Evolutionary conservation across 345 rosid genomes (phyloP).

Genomic region (Brassica juncea): DNA sequence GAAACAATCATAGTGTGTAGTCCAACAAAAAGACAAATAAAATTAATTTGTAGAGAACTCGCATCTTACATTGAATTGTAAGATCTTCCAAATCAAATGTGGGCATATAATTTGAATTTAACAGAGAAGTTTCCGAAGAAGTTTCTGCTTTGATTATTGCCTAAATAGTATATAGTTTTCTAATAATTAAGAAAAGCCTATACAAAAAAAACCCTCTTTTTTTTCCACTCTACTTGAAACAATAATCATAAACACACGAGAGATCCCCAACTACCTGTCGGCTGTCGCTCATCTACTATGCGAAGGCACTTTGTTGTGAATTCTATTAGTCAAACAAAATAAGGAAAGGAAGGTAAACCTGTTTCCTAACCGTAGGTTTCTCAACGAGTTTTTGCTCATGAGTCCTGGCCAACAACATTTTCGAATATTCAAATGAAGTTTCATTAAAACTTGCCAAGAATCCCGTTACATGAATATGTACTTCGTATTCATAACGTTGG

Average conservation of each 20-base stretch:
- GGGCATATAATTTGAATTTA: slow-evolving; percentile 22
- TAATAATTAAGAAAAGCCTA: neutral
- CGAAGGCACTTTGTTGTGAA: neutral
- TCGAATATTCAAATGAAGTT: slow-evolving; percentile 5
- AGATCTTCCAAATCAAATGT: slow-evolving; percentile 27
- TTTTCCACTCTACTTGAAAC: neutral
- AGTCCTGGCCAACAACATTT: neutral
- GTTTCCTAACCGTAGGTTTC: neutral
- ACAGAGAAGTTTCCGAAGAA: slow-evolving; percentile 32
- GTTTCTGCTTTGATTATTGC: slow-evolving; percentile 16
- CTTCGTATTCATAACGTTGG: neutral
- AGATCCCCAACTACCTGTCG: too few relatives aligned
- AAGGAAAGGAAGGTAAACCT: too few relatives aligned
- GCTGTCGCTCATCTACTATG: neutral
- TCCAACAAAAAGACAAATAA: neutral
- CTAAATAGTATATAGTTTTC: neutral
- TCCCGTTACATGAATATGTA: slow-evolving; percentile 16
- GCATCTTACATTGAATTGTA: slow-evolving; percentile 13
- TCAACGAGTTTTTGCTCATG: neutral
- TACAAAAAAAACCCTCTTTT: neutral
- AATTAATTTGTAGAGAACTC: neutral
- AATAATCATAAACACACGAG: neutral
- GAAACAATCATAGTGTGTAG: slow-evolving; percentile 13
- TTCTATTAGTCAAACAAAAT: too few relatives aligned
- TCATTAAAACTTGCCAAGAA: slow-evolving; percentile 15